These are phyloP conservation scores for Neltuma alba DNA, from an alignment of 306 rosid species.

Conservation along the genomic window DNA sequence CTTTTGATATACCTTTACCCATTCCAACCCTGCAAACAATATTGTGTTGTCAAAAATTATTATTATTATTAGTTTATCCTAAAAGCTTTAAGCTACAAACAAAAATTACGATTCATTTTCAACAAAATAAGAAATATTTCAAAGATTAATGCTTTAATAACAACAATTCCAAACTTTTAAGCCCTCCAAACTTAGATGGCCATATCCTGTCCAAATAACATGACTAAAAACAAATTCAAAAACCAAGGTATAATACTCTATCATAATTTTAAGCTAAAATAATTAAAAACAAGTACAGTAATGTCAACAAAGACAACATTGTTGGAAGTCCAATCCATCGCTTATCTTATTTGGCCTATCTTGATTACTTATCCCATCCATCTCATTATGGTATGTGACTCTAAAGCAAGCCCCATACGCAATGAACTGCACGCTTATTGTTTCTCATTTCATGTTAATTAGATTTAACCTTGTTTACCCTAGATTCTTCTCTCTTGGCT, in stretches of 20 bases:
- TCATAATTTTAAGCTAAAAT: neutral
- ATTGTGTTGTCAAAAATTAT: slow-evolving; percentile 11
- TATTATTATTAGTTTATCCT: neutral
- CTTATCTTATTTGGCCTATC: neutral
- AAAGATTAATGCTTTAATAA: neutral
- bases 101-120: neutral
- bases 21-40: slow-evolving; percentile 53
- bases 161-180: neutral
- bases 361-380: too few relatives aligned
- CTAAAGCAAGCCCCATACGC: too few relatives aligned
- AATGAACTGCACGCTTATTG: too few relatives aligned
- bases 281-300: neutral
- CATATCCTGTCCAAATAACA: neutral
- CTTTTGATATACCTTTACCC: slow-evolving; percentile 59
- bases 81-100: neutral
- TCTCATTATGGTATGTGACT: neutral
- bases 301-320: neutral
- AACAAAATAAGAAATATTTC: neutral
- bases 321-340: neutral
- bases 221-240: neutral
- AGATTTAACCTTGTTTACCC: too few relatives aligned
- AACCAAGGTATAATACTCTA: neutral
- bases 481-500: too few relatives aligned
- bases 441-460: too few relatives aligned
- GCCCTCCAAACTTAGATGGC: neutral